phyloP scores from a whole-genome alignment of 106 monocot species.

The Allium fistulosum region DNA sequence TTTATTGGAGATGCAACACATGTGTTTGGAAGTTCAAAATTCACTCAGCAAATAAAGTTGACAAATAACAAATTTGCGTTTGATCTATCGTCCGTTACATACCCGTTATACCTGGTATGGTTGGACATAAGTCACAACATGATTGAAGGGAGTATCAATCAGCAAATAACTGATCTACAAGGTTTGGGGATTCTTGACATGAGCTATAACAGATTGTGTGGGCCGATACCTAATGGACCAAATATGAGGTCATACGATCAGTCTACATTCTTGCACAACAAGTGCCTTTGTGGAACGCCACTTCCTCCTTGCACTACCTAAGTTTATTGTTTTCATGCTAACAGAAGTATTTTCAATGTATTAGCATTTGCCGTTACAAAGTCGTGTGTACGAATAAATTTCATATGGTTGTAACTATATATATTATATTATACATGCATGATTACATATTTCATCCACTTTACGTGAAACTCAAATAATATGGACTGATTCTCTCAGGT shows the following conservation, averaged over 20 bases:
- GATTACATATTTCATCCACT: no score
- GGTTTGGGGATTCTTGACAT: constrained; percentile 21
- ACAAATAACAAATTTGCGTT: constrained; percentile 35
- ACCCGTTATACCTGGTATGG: constrained; percentile 19
- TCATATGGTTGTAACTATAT: no score
- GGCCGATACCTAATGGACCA: constrained; percentile 33
- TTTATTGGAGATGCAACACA: constrained; percentile 41
- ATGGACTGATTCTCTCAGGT: no score
- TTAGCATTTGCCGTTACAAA: no score
- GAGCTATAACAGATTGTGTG: constrained; percentile 56
- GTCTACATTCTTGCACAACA: constrained; percentile 33
- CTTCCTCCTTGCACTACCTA: constrained; percentile 10
- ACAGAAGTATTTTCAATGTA: no score
- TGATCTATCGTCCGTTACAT: constrained; percentile 29
- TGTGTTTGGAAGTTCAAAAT: constrained; percentile 26
- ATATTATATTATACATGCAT: no score
- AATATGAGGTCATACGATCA: constrained; percentile 15
- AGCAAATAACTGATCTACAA: constrained; percentile 11
- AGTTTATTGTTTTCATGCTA: no score
- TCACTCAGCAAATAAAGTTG: constrained; percentile 20
- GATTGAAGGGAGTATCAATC: constrained; percentile 10
- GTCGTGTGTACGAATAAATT: no score
- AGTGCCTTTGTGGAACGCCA: constrained; percentile 49
- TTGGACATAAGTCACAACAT: constrained; percentile 14
- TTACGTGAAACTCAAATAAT: no score